These are phyloP conservation scores for Mortierella hygrophila DNA, from an alignment of 192 early-diverging fungal species.

Conservation along the genomic window DNA sequence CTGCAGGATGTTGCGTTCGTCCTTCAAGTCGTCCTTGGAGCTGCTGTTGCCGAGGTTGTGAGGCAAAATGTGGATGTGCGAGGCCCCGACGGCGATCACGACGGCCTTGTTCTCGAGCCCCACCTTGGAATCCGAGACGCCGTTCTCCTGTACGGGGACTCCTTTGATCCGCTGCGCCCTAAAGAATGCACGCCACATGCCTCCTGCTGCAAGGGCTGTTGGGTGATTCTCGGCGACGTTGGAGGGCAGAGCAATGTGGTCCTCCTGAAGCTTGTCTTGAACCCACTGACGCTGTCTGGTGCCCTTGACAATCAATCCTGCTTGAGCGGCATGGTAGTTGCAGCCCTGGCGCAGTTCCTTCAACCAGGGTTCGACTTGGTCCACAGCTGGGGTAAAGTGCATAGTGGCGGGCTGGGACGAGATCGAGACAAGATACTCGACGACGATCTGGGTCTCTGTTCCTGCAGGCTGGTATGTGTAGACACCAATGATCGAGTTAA, in stretches of 20 bases:
- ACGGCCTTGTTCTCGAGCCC: conserved; percentile 37
- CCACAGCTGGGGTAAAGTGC: conserved; percentile 48
- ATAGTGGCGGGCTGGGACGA: conserved; percentile 48
- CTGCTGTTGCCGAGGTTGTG: conserved; percentile 52
- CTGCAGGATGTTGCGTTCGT: conserved; percentile 44
- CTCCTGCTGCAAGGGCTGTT: conserved; percentile 42
- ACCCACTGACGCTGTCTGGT: conserved; percentile 53
- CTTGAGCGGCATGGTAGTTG: conserved; percentile 48
- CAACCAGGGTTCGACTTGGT: conserved; percentile 42
- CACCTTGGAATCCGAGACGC: conserved; percentile 27
- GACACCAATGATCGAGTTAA: conserved; percentile 48
- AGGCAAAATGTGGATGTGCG: conserved; percentile 32
- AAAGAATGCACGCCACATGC: conserved; percentile 51
- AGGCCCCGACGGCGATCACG: conserved; percentile 36
- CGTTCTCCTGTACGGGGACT: conserved; percentile 22
- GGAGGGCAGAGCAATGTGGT: conserved; percentile 38
- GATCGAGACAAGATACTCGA: conserved; percentile 50
- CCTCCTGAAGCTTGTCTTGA: conserved; percentile 41
- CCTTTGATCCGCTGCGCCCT: conserved; percentile 48
- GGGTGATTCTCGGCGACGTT: conserved; percentile 48
- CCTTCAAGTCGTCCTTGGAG: conserved; percentile 53
- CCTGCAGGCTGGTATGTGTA: conserved; percentile 22
- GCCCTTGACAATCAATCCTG: conserved; percentile 48
- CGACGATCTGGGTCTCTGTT: conserved; percentile 23
- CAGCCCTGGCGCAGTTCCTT: conserved; percentile 45